phyloP scores from a whole-genome alignment of 2,329 filamentous ascomycete species.

The Colletotrichum lini region DNA sequence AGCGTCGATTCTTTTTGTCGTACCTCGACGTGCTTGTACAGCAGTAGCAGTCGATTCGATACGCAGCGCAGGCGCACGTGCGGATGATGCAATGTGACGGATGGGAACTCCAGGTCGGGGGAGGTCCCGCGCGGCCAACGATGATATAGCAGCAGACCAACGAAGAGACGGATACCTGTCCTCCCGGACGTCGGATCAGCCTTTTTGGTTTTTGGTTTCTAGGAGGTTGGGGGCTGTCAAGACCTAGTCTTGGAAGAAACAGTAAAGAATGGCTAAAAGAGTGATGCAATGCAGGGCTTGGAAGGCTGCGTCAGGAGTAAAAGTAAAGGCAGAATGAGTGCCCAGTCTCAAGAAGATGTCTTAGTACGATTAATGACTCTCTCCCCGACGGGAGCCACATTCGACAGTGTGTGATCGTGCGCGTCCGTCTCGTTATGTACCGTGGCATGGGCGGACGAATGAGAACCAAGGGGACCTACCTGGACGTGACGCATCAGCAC shows the following conservation, averaged over 20 bases:
- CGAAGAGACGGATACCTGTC: not conserved
- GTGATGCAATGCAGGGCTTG: not conserved
- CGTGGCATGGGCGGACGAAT: conserved; percentile 3
- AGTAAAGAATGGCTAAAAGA: not conserved
- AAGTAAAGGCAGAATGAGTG: not conserved
- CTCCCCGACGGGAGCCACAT: not conserved
- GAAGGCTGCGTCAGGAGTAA: conserved; percentile 8
- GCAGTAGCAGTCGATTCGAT: conserved; percentile 28
- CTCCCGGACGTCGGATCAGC: not conserved
- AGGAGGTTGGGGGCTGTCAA: too few relatives aligned
- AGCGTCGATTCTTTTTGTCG: conserved; percentile 7
- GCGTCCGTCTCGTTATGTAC: conserved; percentile 21
- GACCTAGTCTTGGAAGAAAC: not conserved
- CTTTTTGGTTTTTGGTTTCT: not conserved
- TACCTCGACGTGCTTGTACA: conserved; percentile 13
- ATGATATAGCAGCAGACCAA: not conserved
- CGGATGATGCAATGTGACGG: conserved; percentile 17
- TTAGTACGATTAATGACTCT: not conserved
- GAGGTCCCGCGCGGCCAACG: conserved; percentile 1
- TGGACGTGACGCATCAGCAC: not conserved
- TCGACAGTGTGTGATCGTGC: conserved; percentile 34
- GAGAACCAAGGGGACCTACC: not conserved
- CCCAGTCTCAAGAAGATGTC: conserved; percentile 4
- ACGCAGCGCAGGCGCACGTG: conserved; percentile 16
- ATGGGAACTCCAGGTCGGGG: conserved; percentile 3